Evolutionary conservation across 176 grass and related monocot genomes (phyloP), one percentile per base, ranked within the genome.

Genomic region (Raddia guianensis): DNA sequence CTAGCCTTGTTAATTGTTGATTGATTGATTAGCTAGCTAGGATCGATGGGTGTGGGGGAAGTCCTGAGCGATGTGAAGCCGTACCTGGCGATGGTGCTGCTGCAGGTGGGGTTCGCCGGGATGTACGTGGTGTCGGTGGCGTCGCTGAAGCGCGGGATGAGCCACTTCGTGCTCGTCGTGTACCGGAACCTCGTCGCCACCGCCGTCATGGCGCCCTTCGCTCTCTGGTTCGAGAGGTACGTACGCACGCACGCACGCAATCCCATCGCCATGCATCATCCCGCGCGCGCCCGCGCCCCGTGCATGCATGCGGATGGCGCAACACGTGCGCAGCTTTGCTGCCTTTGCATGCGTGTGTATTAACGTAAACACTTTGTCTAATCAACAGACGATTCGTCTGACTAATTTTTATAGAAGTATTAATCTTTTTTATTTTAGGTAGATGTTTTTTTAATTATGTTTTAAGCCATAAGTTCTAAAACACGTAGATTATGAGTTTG

Each of bases 131-230:
- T 98, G 12, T 59, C 90, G 45, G 86, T 94, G 48, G 82, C 88
- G 0, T 89, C 90, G 12, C 70, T 98, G 62, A 98, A 98, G 88
- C 84, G 79, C 49, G 95, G 95, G 50, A 87, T 98, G 88, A 92
- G 74, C 83, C 95, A 98, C 55, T 98, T 87, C 73, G 93, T 98
- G 11, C 92, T 98, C 46, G 95, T 98, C 14, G 95, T 89, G 1
- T 98, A 98, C 61, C 90, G 95, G 21, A 98, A 93, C 60, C 43
- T 90, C 65, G 65, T 86, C 57, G 92, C 95, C 44, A 85, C 86
- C 20, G 74, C 67, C 43, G 88, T 94, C 77, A 89, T 98, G 73
- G 67, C 84, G 13, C 95, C 95, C 3, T 98, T 95, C 19, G 95
- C 95, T 10, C 86, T 98, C 61, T 98, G 81, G 71, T 83, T 98